Evolutionary conservation across 2,329 filamentous ascomycete genomes (phyloP).

Genomic region (Xylaria hypoxylon): DNA sequence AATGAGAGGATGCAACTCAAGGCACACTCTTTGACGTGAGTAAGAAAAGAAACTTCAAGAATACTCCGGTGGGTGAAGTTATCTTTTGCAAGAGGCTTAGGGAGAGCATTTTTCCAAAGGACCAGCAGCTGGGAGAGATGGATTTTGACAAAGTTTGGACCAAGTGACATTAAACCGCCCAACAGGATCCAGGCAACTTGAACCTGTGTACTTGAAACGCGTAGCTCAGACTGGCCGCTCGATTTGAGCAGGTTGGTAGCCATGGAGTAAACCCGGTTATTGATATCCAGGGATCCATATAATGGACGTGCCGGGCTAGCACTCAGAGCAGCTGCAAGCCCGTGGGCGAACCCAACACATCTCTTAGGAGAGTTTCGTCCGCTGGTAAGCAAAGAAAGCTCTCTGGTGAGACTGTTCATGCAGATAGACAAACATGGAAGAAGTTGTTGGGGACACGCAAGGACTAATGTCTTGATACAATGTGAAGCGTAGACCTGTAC

Average conservation of each 20-base stretch:
- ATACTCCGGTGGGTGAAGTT: slow-evolving; percentile 85
- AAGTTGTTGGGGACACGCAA: slow-evolving; percentile 92
- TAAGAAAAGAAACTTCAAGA: slow-evolving; percentile 90
- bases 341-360: slow-evolving; percentile 92
- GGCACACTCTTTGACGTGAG: slow-evolving; percentile 94
- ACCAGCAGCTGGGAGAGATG: slow-evolving; percentile 93
- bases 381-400: slow-evolving; percentile 80
- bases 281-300: slow-evolving; percentile 95
- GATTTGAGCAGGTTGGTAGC: slow-evolving; percentile 93
- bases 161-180: slow-evolving; percentile 94
- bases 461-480: slow-evolving; percentile 86
- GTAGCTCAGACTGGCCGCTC: slow-evolving; percentile 88
- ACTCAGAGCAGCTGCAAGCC: slow-evolving; percentile 88
- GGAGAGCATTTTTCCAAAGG: slow-evolving; percentile 96
- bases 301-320: slow-evolving; percentile 88
- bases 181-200: slow-evolving; percentile 98
- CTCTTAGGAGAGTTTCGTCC: slow-evolving; percentile 82
- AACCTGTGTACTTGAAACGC: slow-evolving; percentile 92
- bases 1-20: slow-evolving; percentile 92
- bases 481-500: slow-evolving; percentile 91
- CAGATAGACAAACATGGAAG: slow-evolving; percentile 92
- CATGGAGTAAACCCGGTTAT: slow-evolving; percentile 89
- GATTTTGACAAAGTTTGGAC: slow-evolving; percentile 98
- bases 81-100: slow-evolving; percentile 93
- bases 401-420: slow-evolving; percentile 92